These are phyloP conservation scores for Aspergillus sparsus DNA, from an alignment of 495 filamentous ascomycete genomes.

Conservation along the genomic window DNA sequence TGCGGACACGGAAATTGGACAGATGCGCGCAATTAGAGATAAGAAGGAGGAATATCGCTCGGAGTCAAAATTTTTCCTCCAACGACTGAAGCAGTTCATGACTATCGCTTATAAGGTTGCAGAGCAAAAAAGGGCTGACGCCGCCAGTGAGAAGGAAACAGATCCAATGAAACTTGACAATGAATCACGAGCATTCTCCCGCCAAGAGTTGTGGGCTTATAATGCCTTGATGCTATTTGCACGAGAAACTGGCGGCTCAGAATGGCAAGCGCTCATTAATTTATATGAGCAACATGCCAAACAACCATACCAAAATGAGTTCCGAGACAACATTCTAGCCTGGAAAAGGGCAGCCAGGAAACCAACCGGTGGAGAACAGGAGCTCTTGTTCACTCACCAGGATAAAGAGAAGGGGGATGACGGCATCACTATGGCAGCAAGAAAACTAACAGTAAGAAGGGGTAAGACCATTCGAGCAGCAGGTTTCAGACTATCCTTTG, in stretches of 20 bases:
- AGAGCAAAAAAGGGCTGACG: conserved; percentile 62
- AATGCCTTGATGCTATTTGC: conserved; percentile 82
- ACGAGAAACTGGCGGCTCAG: conserved; percentile 73
- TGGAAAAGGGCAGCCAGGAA: conserved; percentile 85
- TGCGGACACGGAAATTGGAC: conserved; percentile 76
- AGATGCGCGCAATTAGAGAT: conserved; percentile 90
- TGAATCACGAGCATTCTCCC: conserved; percentile 52
- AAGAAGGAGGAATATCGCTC: conserved; percentile 84
- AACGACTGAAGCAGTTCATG: conserved; percentile 78
- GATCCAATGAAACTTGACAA: conserved; percentile 52
- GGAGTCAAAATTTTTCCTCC: conserved; percentile 70
- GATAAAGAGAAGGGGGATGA: conserved; percentile 76
- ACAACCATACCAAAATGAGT: conserved; percentile 77
- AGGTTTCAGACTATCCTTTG: conserved; percentile 49
- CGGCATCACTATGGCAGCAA: conserved; percentile 71
- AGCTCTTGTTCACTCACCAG: conserved; percentile 83
- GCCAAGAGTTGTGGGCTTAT: conserved; percentile 74
- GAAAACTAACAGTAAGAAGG: conserved; percentile 90
- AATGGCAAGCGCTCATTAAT: conserved; percentile 77
- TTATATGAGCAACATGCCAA: conserved; percentile 77
- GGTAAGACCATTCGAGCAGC: conserved; percentile 78
- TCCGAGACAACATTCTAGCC: conserved; percentile 71
- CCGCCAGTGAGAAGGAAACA: conserved; percentile 46
- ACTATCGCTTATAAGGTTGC: conserved; percentile 74
- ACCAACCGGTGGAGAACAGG: conserved; percentile 78